These are phyloP conservation scores for Aspergillus diversus DNA, from an alignment of 495 filamentous ascomycete genomes.

Conservation along the genomic window DNA sequence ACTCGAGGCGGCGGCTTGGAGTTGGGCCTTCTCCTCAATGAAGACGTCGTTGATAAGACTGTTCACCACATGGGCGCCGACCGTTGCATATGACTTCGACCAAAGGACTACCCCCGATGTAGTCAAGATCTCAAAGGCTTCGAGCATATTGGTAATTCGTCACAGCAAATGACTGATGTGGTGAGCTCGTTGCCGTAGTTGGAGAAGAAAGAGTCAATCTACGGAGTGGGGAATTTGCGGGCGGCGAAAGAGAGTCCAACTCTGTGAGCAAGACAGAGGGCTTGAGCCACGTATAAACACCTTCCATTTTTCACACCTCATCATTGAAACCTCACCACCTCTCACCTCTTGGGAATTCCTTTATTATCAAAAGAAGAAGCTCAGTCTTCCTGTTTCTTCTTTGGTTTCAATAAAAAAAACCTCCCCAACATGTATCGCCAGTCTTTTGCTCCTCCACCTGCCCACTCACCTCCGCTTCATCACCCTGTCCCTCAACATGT, in stretches of 20 bases:
- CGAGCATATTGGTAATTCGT: constrained; percentile 65
- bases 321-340: constrained; percentile 11
- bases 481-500: constrained; percentile 98
- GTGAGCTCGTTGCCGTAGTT: constrained; percentile 6
- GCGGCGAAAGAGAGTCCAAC: constrained; percentile 35
- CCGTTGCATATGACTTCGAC: constrained; percentile 82
- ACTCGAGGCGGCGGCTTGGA: constrained; percentile 46
- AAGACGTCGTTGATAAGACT: constrained; percentile 94
- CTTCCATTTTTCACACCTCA: constrained; percentile 19
- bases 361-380: not conserved
- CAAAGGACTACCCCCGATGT: constrained; percentile 96
- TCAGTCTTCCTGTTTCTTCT: not conserved
- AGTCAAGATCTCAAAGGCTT: constrained; percentile 93
- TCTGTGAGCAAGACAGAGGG: constrained; percentile 30
- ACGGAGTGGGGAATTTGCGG: constrained; percentile 43
- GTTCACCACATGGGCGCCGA: constrained; percentile 84
- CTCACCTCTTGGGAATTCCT: not conserved
- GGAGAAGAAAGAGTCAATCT: constrained; percentile 5
- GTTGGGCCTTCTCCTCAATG: constrained; percentile 85
- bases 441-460: constrained; percentile 72
- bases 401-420: constrained; percentile 5
- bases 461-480: constrained; percentile 93
- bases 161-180: not conserved
- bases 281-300: constrained; percentile 53
- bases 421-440: constrained; percentile 74